Conservation (phyloP, 768 basidiomycete genomes). For the Xerocomellus intermedius region DNA sequence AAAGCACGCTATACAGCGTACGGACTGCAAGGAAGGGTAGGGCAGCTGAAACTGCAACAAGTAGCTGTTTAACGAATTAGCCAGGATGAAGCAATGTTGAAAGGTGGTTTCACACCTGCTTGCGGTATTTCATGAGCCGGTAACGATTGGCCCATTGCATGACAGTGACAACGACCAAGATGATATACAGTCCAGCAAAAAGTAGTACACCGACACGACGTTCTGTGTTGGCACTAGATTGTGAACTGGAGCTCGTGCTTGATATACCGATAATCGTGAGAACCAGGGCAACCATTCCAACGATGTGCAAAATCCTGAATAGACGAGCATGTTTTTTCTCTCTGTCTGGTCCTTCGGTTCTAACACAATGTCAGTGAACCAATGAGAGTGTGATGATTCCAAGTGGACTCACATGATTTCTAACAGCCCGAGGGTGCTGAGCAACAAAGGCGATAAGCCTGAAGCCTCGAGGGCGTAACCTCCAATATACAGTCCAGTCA, state of each 20-base stretch:
- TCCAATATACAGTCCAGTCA: constrained; percentile 48
- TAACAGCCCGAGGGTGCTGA: constrained; percentile 38
- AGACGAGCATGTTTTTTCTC: constrained; percentile 1
- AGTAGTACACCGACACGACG: constrained; percentile 36
- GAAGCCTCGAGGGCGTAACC: constrained; percentile 45
- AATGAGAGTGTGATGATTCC: background rate
- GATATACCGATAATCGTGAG: constrained; percentile 36
- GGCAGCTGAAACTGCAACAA: constrained; percentile 51
- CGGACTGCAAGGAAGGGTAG: constrained; percentile 59
- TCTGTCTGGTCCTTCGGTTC: constrained; percentile 30
- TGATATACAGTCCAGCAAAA: constrained; percentile 38
- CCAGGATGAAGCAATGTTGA: constrained; percentile 1
- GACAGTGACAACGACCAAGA: constrained; percentile 45
- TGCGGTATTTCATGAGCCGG: constrained; percentile 27
- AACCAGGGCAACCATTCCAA: constrained; percentile 27
- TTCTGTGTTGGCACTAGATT: constrained; percentile 25
- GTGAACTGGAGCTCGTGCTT: constrained; percentile 9
- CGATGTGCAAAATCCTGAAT: constrained; percentile 31
- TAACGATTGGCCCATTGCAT: constrained; percentile 53
- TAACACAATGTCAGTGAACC: constrained; percentile 12
- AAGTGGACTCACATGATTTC: constrained; percentile 33
- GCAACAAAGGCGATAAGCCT: constrained; percentile 40
- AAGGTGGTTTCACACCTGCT: constrained; percentile 32
- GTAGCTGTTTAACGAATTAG: constrained; percentile 43
- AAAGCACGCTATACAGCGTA: constrained; percentile 50